Evolutionary conservation across 2,329 filamentous ascomycete species (phyloP), one percentile per base, ranked within the genome.

Genomic region (Hypoxylon sp.): DNA sequence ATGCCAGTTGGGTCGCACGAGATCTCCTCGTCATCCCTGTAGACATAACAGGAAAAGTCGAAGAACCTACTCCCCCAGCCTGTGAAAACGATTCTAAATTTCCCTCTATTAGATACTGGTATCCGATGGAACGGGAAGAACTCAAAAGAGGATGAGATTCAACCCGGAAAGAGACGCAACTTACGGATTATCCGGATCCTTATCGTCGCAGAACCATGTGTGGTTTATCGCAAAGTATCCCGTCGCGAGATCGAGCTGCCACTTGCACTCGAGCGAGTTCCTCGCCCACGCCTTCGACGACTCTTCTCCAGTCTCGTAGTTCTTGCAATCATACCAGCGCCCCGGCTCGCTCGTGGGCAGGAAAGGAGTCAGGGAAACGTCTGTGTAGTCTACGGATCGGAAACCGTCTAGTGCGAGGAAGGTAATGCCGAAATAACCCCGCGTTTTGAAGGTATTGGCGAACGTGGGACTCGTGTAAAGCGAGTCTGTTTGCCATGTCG

Each of bases 171-270:
- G 11, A 9, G 26, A 26, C 3, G 8, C 8, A 26, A 63, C 69
- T 64, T 50, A 71, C 69, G 66, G 69, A 39, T 69, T 13, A 2
- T 66, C 69, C 3, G 69, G 62, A 24, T 63, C 51, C 48, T 71
- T 71, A 13, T 71, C 69, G 11, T 70, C 61, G 33, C 69, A 71
- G 35, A 63, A 63, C 67, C 66, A 71, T 6, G 67, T 70, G 19
- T 71, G 69, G 13, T 70, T 66, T 8, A 71, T 61, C 6, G 67
- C 69, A 17, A 70, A 59, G 10, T 71, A 71, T 8, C 69, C 69
- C 5, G 69, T 71, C 3, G 67, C 69, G 1, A 71, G 60, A 44
- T 71, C 69, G 5, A 71, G 58, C 61, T 70, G 67, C 63, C 66
- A 71, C 47, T 48, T 65, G 39, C 69, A 71, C 1, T 67, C 69